Percentiles rank a stretch among this genome's conserved stretches.
Evolutionary conservation across 2,329 filamentous ascomycete genomes (phyloP).

Genomic region (Penicillium sp.): DNA sequence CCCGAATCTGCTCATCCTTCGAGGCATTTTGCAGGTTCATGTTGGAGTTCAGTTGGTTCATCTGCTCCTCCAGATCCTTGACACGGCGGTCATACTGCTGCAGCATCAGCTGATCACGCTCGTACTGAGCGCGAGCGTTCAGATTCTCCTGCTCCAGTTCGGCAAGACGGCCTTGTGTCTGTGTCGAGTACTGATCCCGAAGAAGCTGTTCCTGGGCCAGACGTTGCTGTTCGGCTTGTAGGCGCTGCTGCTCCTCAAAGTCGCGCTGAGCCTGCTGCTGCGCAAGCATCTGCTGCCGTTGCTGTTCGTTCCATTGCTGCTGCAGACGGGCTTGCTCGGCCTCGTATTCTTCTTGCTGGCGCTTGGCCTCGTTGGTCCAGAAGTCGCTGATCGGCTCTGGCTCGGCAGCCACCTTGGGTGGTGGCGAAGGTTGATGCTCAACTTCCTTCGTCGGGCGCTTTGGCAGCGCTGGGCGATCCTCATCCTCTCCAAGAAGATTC

Average conservation of each 20-base stretch:
- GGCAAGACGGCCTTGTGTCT: slow-evolving; percentile 92
- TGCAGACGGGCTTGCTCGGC: slow-evolving; percentile 88
- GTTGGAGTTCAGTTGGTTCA: slow-evolving; percentile 78
- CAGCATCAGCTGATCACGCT: slow-evolving; percentile 94
- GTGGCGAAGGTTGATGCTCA: slow-evolving; percentile 69
- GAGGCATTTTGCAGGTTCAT: slow-evolving; percentile 82
- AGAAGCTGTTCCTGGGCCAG: slow-evolving; percentile 87
- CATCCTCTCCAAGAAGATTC: slow-evolving; percentile 82
- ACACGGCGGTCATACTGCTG: slow-evolving; percentile 95
- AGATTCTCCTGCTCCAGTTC: slow-evolving; percentile 95
- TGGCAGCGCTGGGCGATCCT: slow-evolving; percentile 79
- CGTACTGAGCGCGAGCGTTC: slow-evolving; percentile 90
- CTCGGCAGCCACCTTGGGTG: slow-evolving; percentile 68
- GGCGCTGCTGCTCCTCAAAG: slow-evolving; percentile 94
- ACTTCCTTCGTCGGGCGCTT: slow-evolving; percentile 70
- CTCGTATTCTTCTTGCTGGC: slow-evolving; percentile 92
- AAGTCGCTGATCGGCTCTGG: slow-evolving; percentile 97
- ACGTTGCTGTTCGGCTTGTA: slow-evolving; percentile 84
- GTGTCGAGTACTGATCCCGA: slow-evolving; percentile 85
- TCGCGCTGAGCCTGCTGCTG: slow-evolving; percentile 84
- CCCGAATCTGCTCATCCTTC: slow-evolving; percentile 90
- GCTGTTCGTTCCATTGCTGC: slow-evolving; percentile 79
- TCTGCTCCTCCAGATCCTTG: slow-evolving; percentile 86
- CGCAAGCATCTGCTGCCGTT: slow-evolving; percentile 78
- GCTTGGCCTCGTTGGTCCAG: slow-evolving; percentile 89